Evolutionary conservation across 306 rosid genomes (phyloP), one percentile per base, ranked within the genome.

Genomic region (Biancaea sappan): DNA sequence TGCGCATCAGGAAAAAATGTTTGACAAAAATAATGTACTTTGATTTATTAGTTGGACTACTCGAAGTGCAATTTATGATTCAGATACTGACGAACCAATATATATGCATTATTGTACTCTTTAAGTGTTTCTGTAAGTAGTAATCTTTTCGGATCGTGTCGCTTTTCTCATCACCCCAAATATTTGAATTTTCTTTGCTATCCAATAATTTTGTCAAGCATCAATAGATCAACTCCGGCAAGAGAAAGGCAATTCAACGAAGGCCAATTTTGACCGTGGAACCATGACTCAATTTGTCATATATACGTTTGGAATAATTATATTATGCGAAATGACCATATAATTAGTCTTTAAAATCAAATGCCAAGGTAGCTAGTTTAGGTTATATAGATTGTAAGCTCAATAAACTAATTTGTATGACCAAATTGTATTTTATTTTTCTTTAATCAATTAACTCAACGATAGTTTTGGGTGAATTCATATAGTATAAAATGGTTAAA

Each of bases 1-100:
- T 68, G 69, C 83, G 73, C 59, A 77, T 32, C 41, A 69, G 37
- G 71, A 80, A 73, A 32, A 47, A 35, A n/a, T n/a, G 54, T 77
- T 68, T 51, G 56, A 63, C 69, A 18, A 43, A 10, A 1, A 38
- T 4, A 13, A 13, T 52, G 43, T 41, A 72, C 62, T 70, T 48
- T 22, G 5, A n/a, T n/a, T 21, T 40, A 25, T 37, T 50, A 21
- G 50, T 29, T 53, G 32, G 57, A 52, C 71, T 28, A 4, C 52
- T 4, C 35, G 18, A 34, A 24, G 41, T 5, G 24, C 7, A 10
- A 50, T 40, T 47, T 58, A 58, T 34, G 19, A 71, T 34, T 71
- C 71, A 4, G 16, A 35, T 13, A 12, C 66, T 66, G 77, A 48
- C 72, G 32, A 52, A 25, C 29, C 38, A 79, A 72, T 2, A 31